Conservation (phyloP, 2,329 filamentous ascomycete species). For the Diaporthe capsici region DNA sequence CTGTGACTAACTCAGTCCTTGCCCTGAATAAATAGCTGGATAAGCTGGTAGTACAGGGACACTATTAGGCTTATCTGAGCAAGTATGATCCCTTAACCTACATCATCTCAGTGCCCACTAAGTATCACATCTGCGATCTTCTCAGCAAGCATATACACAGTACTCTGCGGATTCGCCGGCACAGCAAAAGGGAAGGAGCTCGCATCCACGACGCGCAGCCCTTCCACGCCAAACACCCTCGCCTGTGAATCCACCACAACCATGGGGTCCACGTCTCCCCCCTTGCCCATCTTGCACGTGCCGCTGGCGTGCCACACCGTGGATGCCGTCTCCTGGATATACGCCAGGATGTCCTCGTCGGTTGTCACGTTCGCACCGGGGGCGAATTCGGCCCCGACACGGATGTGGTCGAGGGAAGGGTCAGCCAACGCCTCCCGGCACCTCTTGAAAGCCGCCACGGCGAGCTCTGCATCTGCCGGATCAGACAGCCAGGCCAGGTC, state of each 20-base stretch:
- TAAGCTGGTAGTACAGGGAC: too few relatives aligned
- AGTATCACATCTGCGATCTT: conserved; percentile 52
- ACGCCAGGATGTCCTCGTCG: conserved; percentile 45
- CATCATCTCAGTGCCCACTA: conserved; percentile 16
- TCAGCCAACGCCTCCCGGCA: conserved; percentile 51
- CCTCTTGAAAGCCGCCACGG: conserved; percentile 55
- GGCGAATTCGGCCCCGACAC: conserved; percentile 51
- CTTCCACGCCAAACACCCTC: conserved; percentile 61
- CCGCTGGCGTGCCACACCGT: conserved; percentile 54
- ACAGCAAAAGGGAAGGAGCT: conserved; percentile 62
- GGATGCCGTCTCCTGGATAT: conserved; percentile 46
- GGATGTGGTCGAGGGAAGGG: conserved; percentile 11
- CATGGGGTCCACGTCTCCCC: conserved; percentile 46
- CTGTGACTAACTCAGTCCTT: too few relatives aligned
- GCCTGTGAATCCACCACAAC: conserved; percentile 60
- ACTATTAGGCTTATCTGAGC: not conserved
- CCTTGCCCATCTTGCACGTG: conserved; percentile 60
- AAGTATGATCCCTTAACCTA: too few relatives aligned
- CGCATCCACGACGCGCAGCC: conserved; percentile 62
- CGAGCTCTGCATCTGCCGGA: conserved; percentile 56
- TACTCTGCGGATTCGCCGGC: conserved; percentile 63
- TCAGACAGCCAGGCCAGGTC: conserved; percentile 57
- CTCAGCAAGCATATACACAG: conserved; percentile 66
- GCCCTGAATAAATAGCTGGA: not conserved
- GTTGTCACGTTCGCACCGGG: conserved; percentile 50